Base-by-base conservation (phyloP, 305 asterid genomes). In the Fraxinus angustifolia region DNA sequence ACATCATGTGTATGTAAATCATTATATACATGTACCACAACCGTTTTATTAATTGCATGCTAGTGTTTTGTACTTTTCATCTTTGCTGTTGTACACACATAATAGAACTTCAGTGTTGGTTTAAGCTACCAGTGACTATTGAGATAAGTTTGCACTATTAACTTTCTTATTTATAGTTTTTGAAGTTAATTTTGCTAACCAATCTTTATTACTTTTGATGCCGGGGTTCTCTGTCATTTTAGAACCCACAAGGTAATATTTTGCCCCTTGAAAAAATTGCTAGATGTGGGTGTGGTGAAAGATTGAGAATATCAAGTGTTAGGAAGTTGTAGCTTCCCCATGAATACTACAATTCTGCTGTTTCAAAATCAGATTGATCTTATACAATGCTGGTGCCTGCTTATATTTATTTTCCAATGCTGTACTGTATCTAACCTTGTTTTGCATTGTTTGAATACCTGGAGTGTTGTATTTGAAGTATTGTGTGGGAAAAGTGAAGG, bases 101-200 rank as follows among this genome's bases (percentile, higher is more conserved):
- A 50, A 28, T 78, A 50, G 16, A 21, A 28, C n/a, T 56, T 82
- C 8, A 45, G 23, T 35, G 60, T 45, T 19, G 26, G 8, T 71
- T 78, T 17, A 40, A 40, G 79, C 50, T 23, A 34, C 8, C 14
- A 50, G 12, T 33, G 65, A 67, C n/a, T 3, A 79, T 26, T 73
- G 23, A 4, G 71, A 40, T 73, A 60, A 23, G 45, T 76, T 23
- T 30, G 1, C 65, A 50, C 19, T 73, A 28, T 75, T 76, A 8
- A 16, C 8, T 2, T 21, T 7, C 8, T 40, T 48, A 14, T 68
- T 56, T 26, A 26, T 21, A 16, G 33, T 21, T 60, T 10, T 28
- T 78, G 40, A 48, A 30, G 62, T 75, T 28, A 35, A 79, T 14
- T 82, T 76, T 45, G 34, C 33, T 73, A 77, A 8, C 68, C 67